Conservation (phyloP, 2,329 filamentous ascomycete genomes). For the Fusarium transvaalense region DNA sequence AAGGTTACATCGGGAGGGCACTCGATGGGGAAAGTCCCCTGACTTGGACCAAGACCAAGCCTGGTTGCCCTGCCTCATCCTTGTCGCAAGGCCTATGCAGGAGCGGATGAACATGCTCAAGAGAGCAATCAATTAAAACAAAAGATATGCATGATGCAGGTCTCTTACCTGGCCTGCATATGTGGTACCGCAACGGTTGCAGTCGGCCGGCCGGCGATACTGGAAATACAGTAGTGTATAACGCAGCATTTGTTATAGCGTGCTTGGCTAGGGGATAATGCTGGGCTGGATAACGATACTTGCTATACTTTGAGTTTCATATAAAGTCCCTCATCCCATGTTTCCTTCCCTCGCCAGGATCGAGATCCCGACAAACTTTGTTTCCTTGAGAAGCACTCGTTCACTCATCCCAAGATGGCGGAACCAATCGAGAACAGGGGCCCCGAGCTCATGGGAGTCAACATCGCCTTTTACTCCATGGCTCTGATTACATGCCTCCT, state of each 20-base stretch:
- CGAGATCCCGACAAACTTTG: conserved; percentile 17
- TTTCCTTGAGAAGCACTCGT: not conserved
- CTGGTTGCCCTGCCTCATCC: not conserved
- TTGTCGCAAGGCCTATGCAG: not conserved
- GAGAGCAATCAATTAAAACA: conserved; percentile 4
- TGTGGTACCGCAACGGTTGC: conserved; percentile 10
- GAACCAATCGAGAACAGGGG: conserved; percentile 47
- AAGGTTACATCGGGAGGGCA: not conserved
- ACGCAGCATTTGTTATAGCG: not conserved
- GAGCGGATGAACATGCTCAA: conserved; percentile 4
- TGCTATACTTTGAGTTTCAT: conserved; percentile 7
- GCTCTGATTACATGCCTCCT: conserved; percentile 47
- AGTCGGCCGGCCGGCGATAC: conserved; percentile 9
- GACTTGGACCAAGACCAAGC: not conserved
- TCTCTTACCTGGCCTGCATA: not conserved
- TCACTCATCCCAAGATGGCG: conserved; percentile 27
- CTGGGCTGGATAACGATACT: not conserved
- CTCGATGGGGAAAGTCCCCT: conserved; percentile 2
- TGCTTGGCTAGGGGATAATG: not conserved
- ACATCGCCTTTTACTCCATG: conserved; percentile 46
- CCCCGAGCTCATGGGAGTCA: conserved; percentile 51
- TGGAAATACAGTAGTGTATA: not conserved
- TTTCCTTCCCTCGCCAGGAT: not conserved
- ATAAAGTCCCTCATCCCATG: conserved; percentile 10
- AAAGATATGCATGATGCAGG: conserved; percentile 7